Evolutionary conservation across 352 stramenopile species (phyloP), one percentile per base, ranked within the genome.

Genomic region (Phytopythium boreale): DNA sequence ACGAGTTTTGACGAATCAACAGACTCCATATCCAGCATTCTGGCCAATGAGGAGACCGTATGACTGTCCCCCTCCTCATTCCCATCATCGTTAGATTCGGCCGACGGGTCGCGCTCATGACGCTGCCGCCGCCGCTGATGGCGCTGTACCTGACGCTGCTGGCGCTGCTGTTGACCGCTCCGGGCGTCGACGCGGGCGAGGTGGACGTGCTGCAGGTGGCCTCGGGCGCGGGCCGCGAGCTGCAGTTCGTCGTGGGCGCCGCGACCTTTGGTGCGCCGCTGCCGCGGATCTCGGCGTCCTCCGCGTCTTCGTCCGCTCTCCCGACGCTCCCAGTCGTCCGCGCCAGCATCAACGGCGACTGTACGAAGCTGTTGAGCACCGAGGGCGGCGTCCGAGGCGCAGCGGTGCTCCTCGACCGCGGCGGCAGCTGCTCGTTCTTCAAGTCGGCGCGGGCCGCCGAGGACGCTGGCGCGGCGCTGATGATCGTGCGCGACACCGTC

Each of bases 401-500:
- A 41, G 78, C 80, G 6, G 67, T 87, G 59, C 64, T 91, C 34
- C 34, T 91, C 24, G 64, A 80, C 27, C 71, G 82, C 26, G 77
- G 75, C 17, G 80, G 70, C 15, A 51, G 43, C 44, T 91, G 82
- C 60, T 77, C 76, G 43, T 83, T 89, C 41, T 71, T 83, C 44
- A 62, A 82, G 37, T 80, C 83, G 61, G 70, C 77, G 7, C 27
- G 69, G 9, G 71, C 80, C 3, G 80, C 72, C 11, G 64, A 89
- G 56, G 27, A 58, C 0, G 64, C 70, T 0, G 71, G 70, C 0
- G 76, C 77, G 3, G 59, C 76, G 24, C 62, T 91, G 14, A 51
- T 88, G 20, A 52, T 89, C 34, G 64, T 91, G 24, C 69, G 76
- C 0, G 80, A 91, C 62, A 83, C 78, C 4, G 62, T 88, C 10